These are phyloP conservation scores for Aspergillus sp. DNA, from an alignment of 2,329 filamentous ascomycete species.

Conservation along the genomic window DNA sequence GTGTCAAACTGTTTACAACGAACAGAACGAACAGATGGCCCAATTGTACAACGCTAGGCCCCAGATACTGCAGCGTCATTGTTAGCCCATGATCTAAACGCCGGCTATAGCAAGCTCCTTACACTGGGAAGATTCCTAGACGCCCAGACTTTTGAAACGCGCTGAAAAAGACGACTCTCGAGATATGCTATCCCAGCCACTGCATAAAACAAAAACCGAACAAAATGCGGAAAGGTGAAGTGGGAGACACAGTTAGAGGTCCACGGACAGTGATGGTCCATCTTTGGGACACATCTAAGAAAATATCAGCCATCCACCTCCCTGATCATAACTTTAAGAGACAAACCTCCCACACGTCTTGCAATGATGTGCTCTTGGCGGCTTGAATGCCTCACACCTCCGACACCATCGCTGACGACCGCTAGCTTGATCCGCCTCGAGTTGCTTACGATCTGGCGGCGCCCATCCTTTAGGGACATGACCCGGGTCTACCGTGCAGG, in stretches of 20 bases:
- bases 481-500: conserved; percentile 61
- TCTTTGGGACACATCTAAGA: conserved; percentile 60
- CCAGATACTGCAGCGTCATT: conserved; percentile 54
- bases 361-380: conserved; percentile 65
- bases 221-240: conserved; percentile 64
- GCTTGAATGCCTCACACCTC: conserved; percentile 61
- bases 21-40: conserved; percentile 56
- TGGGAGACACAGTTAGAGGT: conserved; percentile 66
- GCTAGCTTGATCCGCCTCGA: conserved; percentile 21
- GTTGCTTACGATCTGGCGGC: conserved; percentile 17
- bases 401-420: conserved; percentile 56
- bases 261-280: conserved; percentile 69
- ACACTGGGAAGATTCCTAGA: conserved; percentile 58
- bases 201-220: conserved; percentile 62
- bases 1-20: conserved; percentile 55
- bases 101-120: conserved; percentile 23
- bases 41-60: conserved; percentile 54
- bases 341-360: conserved; percentile 59
- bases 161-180: conserved; percentile 54
- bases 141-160: conserved; percentile 55
- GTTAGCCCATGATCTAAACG: neutral
- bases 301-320: conserved; percentile 8
- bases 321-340: neutral
- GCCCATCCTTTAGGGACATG: conserved; percentile 49
- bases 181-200: conserved; percentile 59